Evolutionary conservation across 345 rosid genomes (phyloP).

Genomic region (Melastoma malabathricum): DNA sequence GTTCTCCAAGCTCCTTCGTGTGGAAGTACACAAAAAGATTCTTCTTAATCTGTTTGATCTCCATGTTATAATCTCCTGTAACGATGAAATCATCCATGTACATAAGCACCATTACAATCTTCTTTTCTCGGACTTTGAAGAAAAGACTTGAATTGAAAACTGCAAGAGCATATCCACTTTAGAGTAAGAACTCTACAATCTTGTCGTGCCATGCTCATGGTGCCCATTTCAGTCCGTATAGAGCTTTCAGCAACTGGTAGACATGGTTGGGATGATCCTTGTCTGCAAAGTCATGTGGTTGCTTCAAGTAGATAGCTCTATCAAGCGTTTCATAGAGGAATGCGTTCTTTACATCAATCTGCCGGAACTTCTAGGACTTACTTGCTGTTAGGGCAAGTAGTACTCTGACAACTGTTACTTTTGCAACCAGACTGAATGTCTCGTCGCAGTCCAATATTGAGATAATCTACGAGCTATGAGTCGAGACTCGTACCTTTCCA

Average conservation of each 20-base stretch:
- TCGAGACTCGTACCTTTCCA: too few species aligned
- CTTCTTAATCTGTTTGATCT: too few species aligned
- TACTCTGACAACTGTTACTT: not conserved
- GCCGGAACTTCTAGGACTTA: not conserved
- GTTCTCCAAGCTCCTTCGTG: too few species aligned
- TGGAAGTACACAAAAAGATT: too few species aligned
- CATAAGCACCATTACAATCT: too few species aligned
- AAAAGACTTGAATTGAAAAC: too few species aligned
- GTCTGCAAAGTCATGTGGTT: not conserved
- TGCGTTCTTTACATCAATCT: not conserved
- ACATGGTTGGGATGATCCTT: not conserved
- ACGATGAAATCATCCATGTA: too few species aligned
- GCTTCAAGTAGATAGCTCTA: not conserved
- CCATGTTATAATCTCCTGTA: too few species aligned
- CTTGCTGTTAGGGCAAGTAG: not conserved
- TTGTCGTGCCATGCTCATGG: not conserved
- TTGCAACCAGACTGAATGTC: not conserved
- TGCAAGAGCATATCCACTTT: too few species aligned
- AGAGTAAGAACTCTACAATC: not conserved
- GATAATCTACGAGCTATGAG: too few species aligned
- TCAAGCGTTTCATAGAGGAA: not conserved
- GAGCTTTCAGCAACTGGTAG: not conserved
- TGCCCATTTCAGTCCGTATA: not conserved
- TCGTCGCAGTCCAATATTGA: not conserved
- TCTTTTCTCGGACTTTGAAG: too few species aligned